Evolutionary conservation across 2,329 filamentous ascomycete species (phyloP).

Genomic region (Cladosporium sp.): DNA sequence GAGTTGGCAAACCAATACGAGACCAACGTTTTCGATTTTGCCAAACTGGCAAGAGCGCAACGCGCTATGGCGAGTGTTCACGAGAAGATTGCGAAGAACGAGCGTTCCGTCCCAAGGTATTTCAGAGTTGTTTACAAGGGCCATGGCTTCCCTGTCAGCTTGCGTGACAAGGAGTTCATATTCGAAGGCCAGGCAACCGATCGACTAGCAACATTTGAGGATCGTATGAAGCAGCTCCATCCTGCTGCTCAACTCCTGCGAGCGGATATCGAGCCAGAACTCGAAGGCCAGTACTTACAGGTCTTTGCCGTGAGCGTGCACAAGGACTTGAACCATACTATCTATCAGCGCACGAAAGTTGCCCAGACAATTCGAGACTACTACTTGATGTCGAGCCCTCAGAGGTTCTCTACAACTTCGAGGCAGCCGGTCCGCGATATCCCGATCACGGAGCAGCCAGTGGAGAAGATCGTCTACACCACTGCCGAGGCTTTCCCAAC

Average conservation of each 20-base stretch:
- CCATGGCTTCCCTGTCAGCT: slow-evolving; percentile 75
- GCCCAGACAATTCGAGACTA: slow-evolving; percentile 84
- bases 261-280: slow-evolving; percentile 65
- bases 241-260: slow-evolving; percentile 80
- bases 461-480: slow-evolving; percentile 81
- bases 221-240: slow-evolving; percentile 88
- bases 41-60: slow-evolving; percentile 85
- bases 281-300: slow-evolving; percentile 88
- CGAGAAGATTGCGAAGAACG: slow-evolving; percentile 80
- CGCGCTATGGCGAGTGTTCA: slow-evolving; percentile 90
- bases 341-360: slow-evolving; percentile 86
- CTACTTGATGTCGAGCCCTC: slow-evolving; percentile 74
- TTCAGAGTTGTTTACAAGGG: slow-evolving; percentile 90
- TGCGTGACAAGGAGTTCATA: slow-evolving; percentile 89
- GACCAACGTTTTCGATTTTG: slow-evolving; percentile 83
- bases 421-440: slow-evolving; percentile 65
- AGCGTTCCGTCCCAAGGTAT: slow-evolving; percentile 76
- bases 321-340: slow-evolving; percentile 76
- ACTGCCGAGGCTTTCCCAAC: slow-evolving; percentile 88
- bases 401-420: slow-evolving; percentile 73
- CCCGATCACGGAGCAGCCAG: slow-evolving; percentile 67
- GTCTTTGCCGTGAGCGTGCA: slow-evolving; percentile 79
- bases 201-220: slow-evolving; percentile 76
- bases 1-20: slow-evolving; percentile 93
- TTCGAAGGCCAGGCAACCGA: slow-evolving; percentile 81